A percentile compares a stretch with the other conserved stretches of the same genome.
These are phyloP conservation scores for Fusarium solani-melongenae DNA, from an alignment of 2,329 filamentous ascomycete genomes.

Conservation along the genomic window DNA sequence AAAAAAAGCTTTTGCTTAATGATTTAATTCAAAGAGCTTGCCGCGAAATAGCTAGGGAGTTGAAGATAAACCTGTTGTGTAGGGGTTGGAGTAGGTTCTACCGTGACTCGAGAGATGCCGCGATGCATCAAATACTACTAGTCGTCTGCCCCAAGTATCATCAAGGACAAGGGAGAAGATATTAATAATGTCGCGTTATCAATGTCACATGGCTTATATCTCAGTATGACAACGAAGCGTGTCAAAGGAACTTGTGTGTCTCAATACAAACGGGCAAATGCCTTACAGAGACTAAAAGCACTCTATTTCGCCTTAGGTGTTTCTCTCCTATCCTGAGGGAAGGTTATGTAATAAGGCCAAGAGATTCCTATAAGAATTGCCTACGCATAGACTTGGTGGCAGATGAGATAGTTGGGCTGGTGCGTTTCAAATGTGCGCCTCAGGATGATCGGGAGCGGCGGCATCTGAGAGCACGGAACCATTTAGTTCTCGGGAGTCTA, in stretches of 20 bases:
- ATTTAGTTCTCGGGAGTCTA: background rate
- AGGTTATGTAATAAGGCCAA: background rate
- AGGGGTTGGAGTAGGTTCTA: conserved; percentile 1
- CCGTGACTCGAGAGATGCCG: background rate
- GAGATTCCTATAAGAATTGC: background rate
- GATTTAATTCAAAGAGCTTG: conserved; percentile 16
- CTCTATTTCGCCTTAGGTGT: background rate
- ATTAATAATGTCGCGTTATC: background rate
- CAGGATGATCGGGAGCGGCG: background rate
- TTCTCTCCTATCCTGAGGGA: background rate
- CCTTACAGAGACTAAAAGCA: background rate
- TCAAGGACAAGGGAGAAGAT: background rate
- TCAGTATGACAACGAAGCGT: background rate
- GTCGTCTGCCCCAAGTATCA: background rate
- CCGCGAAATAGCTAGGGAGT: conserved; percentile 9
- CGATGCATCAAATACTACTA: background rate
- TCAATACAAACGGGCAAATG: background rate
- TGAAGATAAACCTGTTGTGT: conserved; percentile 11
- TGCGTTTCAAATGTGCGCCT: background rate
- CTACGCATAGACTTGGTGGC: background rate
- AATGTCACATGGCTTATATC: background rate
- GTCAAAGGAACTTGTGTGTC: background rate
- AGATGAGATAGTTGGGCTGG: background rate
- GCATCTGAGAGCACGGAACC: background rate
- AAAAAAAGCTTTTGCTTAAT: conserved; percentile 22